Conservation (phyloP, 148 eudicot species). For the Chenopodium berlandieri region DNA sequence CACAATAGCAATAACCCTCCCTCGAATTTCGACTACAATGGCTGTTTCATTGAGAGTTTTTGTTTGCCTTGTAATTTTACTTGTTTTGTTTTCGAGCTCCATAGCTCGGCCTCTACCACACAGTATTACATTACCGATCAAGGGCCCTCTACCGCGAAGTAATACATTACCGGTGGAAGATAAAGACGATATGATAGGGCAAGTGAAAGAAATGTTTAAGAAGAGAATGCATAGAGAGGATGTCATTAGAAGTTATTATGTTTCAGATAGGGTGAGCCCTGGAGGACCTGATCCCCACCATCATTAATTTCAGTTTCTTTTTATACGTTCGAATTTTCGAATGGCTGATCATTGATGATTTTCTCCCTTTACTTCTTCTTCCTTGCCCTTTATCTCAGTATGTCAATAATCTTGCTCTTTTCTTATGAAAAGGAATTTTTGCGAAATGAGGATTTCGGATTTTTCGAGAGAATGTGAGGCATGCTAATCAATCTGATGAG, state of each 20-base stretch:
- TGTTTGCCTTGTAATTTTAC: conserved; percentile 29
- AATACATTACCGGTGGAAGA: conserved; percentile 8
- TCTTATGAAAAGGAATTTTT: not conserved
- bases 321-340: not conserved
- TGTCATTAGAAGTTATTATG: conserved; percentile 13
- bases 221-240: conserved; percentile 28
- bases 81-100: conserved; percentile 19
- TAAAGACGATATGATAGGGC: conserved; percentile 27
- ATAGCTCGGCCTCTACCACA: conserved; percentile 14
- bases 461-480: not conserved
- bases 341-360: not conserved
- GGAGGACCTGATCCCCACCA: conserved; percentile 62
- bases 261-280: conserved; percentile 34
- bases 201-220: conserved; percentile 35
- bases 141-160: conserved; percentile 14
- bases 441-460: not conserved
- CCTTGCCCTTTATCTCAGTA: not conserved
- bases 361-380: not conserved
- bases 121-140: no score
- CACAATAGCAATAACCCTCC: not conserved
- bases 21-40: not conserved
- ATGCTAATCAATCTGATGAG: not conserved
- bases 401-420: not conserved
- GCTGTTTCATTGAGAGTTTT: conserved; percentile 32
- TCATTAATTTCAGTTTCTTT: conserved; percentile 26